Percentiles rank a stretch among this genome's conserved stretches.
These are phyloP conservation scores for Aspergillus sp. DNA, from an alignment of 2,329 filamentous ascomycete species.

Conservation along the genomic window DNA sequence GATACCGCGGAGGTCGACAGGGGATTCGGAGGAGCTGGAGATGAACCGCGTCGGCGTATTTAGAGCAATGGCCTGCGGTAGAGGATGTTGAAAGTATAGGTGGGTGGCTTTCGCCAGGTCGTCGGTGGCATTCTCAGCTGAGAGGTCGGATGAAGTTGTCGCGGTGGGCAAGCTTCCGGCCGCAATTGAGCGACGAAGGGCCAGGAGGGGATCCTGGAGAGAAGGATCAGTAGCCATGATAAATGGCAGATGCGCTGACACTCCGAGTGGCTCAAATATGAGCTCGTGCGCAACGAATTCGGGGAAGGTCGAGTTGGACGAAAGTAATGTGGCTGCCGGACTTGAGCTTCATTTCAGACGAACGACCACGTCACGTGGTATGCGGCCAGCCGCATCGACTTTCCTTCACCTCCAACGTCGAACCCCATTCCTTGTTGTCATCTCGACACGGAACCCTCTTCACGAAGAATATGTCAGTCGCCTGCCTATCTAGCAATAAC, in stretches of 20 bases:
- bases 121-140: constrained; percentile 63
- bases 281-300: background rate
- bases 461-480: background rate
- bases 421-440: background rate
- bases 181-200: constrained; percentile 82
- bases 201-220: constrained; percentile 74
- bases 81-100: constrained; percentile 70
- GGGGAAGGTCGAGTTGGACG: background rate
- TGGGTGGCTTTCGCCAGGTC: constrained; percentile 77
- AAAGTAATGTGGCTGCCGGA: background rate
- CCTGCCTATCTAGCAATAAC: background rate
- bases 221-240: constrained; percentile 59
- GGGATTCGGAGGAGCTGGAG: constrained; percentile 67
- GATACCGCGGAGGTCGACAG: constrained; percentile 88
- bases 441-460: background rate
- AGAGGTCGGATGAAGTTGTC: constrained; percentile 68
- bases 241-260: constrained; percentile 1
- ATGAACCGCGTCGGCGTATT: constrained; percentile 82
- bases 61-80: constrained; percentile 68
- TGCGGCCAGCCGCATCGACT: background rate
- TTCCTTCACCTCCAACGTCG: background rate
- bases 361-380: constrained; percentile 5
- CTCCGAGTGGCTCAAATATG: background rate
- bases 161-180: constrained; percentile 71
- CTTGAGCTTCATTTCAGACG: constrained; percentile 7